Evolutionary conservation across 768 basidiomycete species (phyloP), one percentile per base, ranked within the genome.

Genomic region (Rubroboletus pulcherrimus): DNA sequence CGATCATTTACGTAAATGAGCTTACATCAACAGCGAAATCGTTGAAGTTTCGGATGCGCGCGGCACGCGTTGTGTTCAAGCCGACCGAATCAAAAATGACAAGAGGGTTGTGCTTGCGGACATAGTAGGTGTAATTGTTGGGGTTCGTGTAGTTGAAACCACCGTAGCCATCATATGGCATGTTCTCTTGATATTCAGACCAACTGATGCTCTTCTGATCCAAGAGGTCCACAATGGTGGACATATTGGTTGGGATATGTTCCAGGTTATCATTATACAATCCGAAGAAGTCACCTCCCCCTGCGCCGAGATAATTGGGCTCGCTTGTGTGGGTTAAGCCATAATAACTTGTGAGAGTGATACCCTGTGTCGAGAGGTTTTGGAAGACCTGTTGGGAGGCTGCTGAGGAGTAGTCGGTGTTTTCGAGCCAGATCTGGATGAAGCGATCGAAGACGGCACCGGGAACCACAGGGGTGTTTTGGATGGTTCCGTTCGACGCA

Each of bases 151-250:
- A 75, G 61, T 71, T 71, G 67, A 70, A 77, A 8, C 74, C 79
- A 26, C 57, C 63, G 50, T 73, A 83, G 0, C 78, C 82, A 49
- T 79, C 78, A 4, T 59, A 63, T 0, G 81, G 81, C 76, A 84
- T 73, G 58, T 77, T 78, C 62, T 86, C 83, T 62, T 82, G 76
- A 62, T 86, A 87, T 24, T 78, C 75, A 0, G 76, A 78, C 85
- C 85, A 87, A 10, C 79, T 79, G 39, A 86, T 77, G 41, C 71
- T 75, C 64, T 81, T 82, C 29, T 73, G 67, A 50, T 84, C 84
- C 34, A 86, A 67, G 11, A 86, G 73, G 59, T 87, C 85, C 21
- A 80, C 80, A 40, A 86, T 63, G 15, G 78, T 81, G 4, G 81
- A 80, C n/a, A 83, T 71, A 61, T 82, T 84, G 26, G 46, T 61